A percentile compares a stretch with the other conserved stretches of the same genome.
Conservation (phyloP, 2,329 filamentous ascomycete genomes). For the Keithomyces neogunnii region DNA sequence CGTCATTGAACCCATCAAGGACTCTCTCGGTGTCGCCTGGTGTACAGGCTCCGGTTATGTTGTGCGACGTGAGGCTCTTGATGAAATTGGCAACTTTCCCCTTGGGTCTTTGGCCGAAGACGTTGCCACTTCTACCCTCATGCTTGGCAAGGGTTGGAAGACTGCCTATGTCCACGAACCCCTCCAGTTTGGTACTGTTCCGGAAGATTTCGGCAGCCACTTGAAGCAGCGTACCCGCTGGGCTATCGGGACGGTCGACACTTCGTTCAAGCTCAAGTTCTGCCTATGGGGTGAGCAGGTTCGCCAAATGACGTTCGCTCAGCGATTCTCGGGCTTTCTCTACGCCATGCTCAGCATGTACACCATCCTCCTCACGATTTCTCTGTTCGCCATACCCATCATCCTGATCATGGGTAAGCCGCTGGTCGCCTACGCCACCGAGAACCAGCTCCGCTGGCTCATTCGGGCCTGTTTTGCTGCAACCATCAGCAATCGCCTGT, state of each 20-base stretch:
- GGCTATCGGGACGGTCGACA: conserved; percentile 49
- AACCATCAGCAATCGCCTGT: conserved; percentile 42
- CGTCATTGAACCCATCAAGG: conserved; percentile 41
- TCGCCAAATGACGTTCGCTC: conserved; percentile 43
- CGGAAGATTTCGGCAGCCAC: conserved; percentile 46
- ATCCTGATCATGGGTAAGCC: conserved; percentile 48
- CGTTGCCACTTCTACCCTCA: conserved; percentile 47
- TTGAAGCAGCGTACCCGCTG: conserved; percentile 50
- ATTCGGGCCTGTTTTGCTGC: conserved; percentile 46
- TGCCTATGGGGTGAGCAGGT: conserved; percentile 47
- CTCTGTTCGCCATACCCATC: conserved; percentile 50
- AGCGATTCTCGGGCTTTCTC: conserved; percentile 51
- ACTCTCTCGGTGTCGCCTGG: conserved; percentile 48
- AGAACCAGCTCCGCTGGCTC: conserved; percentile 48
- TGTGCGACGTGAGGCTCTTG: conserved; percentile 48
- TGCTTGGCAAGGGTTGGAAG: conserved; percentile 54
- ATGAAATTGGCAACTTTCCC: conserved; percentile 54
- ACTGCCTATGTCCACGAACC: conserved; percentile 52
- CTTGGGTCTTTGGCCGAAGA: conserved; percentile 53
- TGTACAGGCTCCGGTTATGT: conserved; percentile 58
- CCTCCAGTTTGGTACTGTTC: conserved; percentile 51
- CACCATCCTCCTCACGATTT: conserved; percentile 44
- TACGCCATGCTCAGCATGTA: conserved; percentile 48
- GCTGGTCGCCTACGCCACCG: conserved; percentile 45
- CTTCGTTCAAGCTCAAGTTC: conserved; percentile 51